Evolutionary conservation across 805 yeast genomes (phyloP).

Genomic region (Ogataea saltuana): DNA sequence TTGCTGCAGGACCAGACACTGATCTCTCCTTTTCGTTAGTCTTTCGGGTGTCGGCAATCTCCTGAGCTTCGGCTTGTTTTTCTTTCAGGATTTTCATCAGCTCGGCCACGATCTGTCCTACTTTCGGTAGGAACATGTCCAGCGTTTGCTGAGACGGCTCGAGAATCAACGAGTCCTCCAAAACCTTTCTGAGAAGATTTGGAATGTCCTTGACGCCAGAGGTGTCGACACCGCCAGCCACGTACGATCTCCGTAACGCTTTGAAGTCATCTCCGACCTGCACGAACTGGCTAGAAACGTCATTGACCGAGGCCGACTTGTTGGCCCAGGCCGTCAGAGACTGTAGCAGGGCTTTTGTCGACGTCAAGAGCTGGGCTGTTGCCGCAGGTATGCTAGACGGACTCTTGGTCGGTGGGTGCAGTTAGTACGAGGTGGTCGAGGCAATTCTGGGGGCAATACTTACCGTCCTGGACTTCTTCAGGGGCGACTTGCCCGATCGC

Average conservation of each 20-base stretch:
- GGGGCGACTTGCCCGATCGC: constrained; percentile 14
- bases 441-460: not conserved
- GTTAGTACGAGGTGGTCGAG: constrained; percentile 6
- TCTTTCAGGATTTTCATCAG: constrained; percentile 76
- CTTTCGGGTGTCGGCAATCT: constrained; percentile 20
- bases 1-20: constrained; percentile 30
- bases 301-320: constrained; percentile 72
- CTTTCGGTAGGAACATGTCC: constrained; percentile 78
- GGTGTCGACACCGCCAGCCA: constrained; percentile 75
- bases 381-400: constrained; percentile 63
- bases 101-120: constrained; percentile 81
- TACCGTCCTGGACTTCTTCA: constrained; percentile 17
- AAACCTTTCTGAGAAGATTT: constrained; percentile 67
- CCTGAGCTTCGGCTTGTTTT: constrained; percentile 57
- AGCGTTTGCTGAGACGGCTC: constrained; percentile 80
- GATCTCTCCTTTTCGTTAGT: constrained; percentile 23
- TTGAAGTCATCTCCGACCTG: constrained; percentile 92
- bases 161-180: constrained; percentile 85
- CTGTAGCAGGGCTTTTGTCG: constrained; percentile 87
- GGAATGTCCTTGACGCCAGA: constrained; percentile 92
- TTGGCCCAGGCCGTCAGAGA: constrained; percentile 89
- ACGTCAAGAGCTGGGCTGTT: constrained; percentile 58
- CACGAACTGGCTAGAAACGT: constrained; percentile 89
- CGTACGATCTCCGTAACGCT: constrained; percentile 77
- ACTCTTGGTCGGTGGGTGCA: constrained; percentile 54